Evolutionary conservation across 805 yeast species (phyloP).

Genomic region (Candida golubevii): DNA sequence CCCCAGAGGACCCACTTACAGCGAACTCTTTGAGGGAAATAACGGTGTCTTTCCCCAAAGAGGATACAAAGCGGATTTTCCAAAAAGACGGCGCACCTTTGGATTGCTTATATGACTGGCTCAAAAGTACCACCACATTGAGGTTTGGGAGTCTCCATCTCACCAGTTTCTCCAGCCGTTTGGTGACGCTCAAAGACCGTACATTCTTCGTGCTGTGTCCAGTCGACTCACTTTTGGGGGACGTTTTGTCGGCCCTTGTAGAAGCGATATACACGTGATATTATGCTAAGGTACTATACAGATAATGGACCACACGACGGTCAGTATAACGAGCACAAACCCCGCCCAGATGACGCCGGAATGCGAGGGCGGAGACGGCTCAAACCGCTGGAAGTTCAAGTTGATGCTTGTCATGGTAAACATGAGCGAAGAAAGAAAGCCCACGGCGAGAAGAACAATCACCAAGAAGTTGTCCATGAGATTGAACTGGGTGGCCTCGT

Average conservation of each 20-base stretch:
- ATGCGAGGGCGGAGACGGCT: conserved; percentile 25
- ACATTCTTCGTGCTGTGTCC: conserved; percentile 1
- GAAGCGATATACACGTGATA: not conserved
- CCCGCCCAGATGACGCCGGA: conserved; percentile 24
- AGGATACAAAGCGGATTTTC: conserved; percentile 6
- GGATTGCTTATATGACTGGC: conserved; percentile 9
- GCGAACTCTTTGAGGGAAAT: conserved; percentile 10
- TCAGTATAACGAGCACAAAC: conserved; percentile 19
- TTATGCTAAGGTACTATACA: conserved; percentile 3
- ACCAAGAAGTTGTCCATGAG: conserved; percentile 31
- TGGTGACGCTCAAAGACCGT: conserved; percentile 3
- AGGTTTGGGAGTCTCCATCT: conserved; percentile 7
- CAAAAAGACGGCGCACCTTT: conserved; percentile 2
- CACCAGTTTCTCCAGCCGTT: conserved; percentile 2
- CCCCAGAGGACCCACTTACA: conserved; percentile 6
- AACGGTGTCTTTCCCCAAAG: conserved; percentile 5
- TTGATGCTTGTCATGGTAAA: conserved; percentile 34
- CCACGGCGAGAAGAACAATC: conserved; percentile 27
- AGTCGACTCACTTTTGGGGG: not conserved
- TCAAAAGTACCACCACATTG: conserved; percentile 9
- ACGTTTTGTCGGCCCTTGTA: not conserved
- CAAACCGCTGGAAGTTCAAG: conserved; percentile 29
- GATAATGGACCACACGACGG: conserved; percentile 18
- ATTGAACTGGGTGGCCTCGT: conserved; percentile 22
- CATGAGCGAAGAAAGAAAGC: conserved; percentile 29